Evolutionary conservation across 2,329 filamentous ascomycete genomes (phyloP).

Genomic region (Diplodia mutila): DNA sequence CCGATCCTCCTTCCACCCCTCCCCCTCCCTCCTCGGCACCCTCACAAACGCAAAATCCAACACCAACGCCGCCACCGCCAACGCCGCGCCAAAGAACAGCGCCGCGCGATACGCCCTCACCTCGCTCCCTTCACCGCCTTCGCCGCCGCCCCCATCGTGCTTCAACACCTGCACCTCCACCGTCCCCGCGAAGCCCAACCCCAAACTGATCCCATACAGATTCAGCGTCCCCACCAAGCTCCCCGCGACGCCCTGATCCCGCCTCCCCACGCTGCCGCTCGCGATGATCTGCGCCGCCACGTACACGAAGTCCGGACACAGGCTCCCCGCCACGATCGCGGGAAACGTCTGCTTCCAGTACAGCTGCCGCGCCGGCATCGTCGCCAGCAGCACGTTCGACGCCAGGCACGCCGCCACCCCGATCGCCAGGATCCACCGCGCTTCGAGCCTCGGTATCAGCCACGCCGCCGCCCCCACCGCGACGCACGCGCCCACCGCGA

Average conservation of each 20-base stretch:
- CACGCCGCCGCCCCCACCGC: constrained; percentile 32
- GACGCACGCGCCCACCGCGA: constrained; percentile 44
- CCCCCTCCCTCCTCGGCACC: constrained; percentile 39
- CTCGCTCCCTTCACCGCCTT: too few relatives aligned
- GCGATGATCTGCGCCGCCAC: constrained; percentile 57
- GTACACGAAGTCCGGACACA: constrained; percentile 57
- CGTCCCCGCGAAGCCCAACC: constrained; percentile 51
- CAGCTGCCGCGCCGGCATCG: constrained; percentile 25
- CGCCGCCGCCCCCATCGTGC: constrained; percentile 24
- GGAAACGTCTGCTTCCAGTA: constrained; percentile 29
- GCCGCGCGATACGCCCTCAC: constrained; percentile 40
- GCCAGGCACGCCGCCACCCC: constrained; percentile 26
- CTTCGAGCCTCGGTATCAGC: constrained; percentile 27
- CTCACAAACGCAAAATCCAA: constrained; percentile 39
- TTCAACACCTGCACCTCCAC: constrained; percentile 38
- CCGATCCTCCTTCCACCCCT: constrained; percentile 26
- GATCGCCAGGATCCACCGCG: constrained; percentile 27
- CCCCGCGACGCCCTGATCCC: constrained; percentile 57
- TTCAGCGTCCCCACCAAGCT: constrained; percentile 54
- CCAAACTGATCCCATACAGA: constrained; percentile 49
- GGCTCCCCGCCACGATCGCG: constrained; percentile 36
- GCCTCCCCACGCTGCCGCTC: constrained; percentile 54
- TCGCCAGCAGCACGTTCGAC: constrained; percentile 26
- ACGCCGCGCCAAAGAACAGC: constrained; percentile 38
- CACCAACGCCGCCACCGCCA: constrained; percentile 36